Percentiles rank a stretch among this genome's conserved stretches.
Evolutionary conservation across 1,284 basidiomycete genomes (phyloP).

Genomic region (Boletus holoroseus): DNA sequence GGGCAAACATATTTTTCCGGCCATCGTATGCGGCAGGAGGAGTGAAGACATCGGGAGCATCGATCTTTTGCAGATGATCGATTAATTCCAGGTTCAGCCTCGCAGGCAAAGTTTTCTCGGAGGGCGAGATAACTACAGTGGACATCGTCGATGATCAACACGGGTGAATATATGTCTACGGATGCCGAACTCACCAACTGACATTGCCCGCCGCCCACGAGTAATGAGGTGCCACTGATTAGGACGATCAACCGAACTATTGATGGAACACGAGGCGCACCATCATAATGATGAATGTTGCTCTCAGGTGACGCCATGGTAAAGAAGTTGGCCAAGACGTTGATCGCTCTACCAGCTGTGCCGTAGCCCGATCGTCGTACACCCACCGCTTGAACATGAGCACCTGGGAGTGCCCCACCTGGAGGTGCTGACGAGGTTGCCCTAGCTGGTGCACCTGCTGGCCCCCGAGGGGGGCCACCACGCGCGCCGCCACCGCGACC

Average conservation of each 20-base stretch:
- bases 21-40: constrained; percentile 70
- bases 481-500: constrained; percentile 24
- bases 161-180: background rate
- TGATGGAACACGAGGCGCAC: constrained; percentile 39
- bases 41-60: constrained; percentile 57
- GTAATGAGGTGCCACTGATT: constrained; percentile 11
- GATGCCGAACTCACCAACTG: constrained; percentile 51
- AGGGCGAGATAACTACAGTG: constrained; percentile 51
- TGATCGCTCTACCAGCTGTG: constrained; percentile 45
- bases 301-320: constrained; percentile 50
- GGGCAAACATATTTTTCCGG: constrained; percentile 68
- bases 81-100: constrained; percentile 65
- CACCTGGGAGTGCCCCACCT: constrained; percentile 31
- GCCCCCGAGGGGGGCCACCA: constrained; percentile 28
- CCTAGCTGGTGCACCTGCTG: constrained; percentile 32
- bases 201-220: constrained; percentile 1
- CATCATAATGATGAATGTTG: constrained; percentile 71
- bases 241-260: constrained; percentile 12
- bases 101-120: constrained; percentile 61
- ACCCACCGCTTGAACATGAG: constrained; percentile 54
- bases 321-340: constrained; percentile 65
- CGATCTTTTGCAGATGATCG: constrained; percentile 48
- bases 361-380: constrained; percentile 63
- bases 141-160: constrained; percentile 13
- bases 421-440: constrained; percentile 32